Base-by-base conservation (phyloP, 495 filamentous ascomycete species). In the Parachaetomium inaequale region DNA sequence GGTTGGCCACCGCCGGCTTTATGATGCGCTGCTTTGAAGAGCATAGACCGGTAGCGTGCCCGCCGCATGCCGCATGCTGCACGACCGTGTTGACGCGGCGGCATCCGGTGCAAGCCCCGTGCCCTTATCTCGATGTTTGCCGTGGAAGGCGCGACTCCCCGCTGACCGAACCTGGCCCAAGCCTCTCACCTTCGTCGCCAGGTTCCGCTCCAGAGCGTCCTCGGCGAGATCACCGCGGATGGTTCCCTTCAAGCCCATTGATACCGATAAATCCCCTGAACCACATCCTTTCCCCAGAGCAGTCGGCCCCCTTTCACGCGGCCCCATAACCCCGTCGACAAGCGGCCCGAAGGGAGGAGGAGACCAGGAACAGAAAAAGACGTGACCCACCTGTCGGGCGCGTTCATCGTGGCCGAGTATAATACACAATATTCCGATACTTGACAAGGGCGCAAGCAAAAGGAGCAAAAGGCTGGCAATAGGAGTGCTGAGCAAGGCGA, bases 311-410 rank as follows among this genome's bases (percentile, higher is more conserved):
- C 19, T 46, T 23, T n/a, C 11, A n/a, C 17, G 17, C 42, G n/a
- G 7, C 19, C 42, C 36, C 36, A 40, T 17, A 17, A 46, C 19
- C n/a, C n/a, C 42, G 8, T 23, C n/a, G 4, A 46, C 11, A 5
- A 34, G 6, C 32, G 32, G n/a, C n/a, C n/a, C n/a, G n/a, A n/a
- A n/a, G n/a, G n/a, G n/a, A n/a, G 11, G 32, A 34, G 11, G 32
- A 34, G 32, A 34, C 32, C 5, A 10, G n/a, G 4, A 23, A 46
- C n/a, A 47, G 31, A 43, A 49, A 46, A 10, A 6, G 14, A 17
- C 21, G 15, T 5, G 4, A 52, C 63, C 51, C n/a, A 66, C 63
- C 63, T 54, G 17, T 66, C 63, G 2, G 63, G 63, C 11, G 63
- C 63, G 42, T 66, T 66, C 63, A 66, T 66, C 1, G 7, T 45